Evolutionary conservation across 805 yeast species (phyloP), one percentile per base, ranked within the genome.

Genomic region (Yamadazyma sp.): DNA sequence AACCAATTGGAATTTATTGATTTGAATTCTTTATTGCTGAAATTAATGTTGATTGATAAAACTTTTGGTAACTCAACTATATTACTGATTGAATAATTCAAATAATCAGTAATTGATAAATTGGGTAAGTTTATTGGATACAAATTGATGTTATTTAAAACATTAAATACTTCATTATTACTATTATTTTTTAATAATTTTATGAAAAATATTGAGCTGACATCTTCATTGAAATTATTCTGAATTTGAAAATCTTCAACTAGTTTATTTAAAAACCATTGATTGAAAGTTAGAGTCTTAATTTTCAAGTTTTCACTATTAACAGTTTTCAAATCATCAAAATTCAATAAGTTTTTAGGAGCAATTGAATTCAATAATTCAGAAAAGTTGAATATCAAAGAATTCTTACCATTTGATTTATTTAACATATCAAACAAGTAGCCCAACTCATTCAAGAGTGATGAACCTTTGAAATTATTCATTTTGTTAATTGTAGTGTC

Each of bases 371-470:
- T 58, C 35, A 67, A 44, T 4, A 57, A 53, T 31, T 62, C 61
- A 2, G 68, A 82, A 51, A 91, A 87, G 53, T 93, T 93, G 2
- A 88, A 69, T 0, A 96, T 82, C 25, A 86, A 76, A 49, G 91
- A 87, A 47, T 84, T 86, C 24, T 75, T 73, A 0, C 95, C 93
- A 10, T 73, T 61, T 0, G 96, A 87, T 54, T 86, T 85, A 27
- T 72, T 73, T 60, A 91, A 73, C 98, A 93, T 91, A 52, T 94
- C 98, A 59, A 78, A 86, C 10, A 94, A 62, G 44, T 87, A 86
- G 0, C 96, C 98, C 30, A 89, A 62, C 53, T 93, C 97, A 31
- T 85, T 79, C 18, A 88, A 58, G 3, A 89, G 55, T 2, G 84
- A 78, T 1, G 71, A 61, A 0, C 72, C 71, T 35, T 63, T 67